A percentile compares a stretch with the other conserved stretches of the same genome.
Evolutionary conservation across 2,329 filamentous ascomycete species (phyloP).

Genomic region (Xylariales sp.): DNA sequence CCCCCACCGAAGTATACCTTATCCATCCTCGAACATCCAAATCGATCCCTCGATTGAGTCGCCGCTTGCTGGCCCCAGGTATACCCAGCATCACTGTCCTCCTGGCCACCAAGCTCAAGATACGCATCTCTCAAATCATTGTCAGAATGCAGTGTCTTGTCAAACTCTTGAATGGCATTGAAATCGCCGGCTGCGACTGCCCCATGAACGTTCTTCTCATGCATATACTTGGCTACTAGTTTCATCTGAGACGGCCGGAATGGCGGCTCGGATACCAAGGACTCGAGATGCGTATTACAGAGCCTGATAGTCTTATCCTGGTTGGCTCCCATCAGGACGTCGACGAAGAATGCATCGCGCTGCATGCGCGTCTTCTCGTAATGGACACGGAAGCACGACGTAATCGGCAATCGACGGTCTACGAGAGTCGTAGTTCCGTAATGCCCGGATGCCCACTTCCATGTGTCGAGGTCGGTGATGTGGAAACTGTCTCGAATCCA

Average conservation of each 20-base stretch:
- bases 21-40: conserved; percentile 48
- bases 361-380: conserved; percentile 40
- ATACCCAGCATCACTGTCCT: conserved; percentile 41
- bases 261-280: conserved; percentile 19
- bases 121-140: conserved; percentile 48
- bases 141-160: conserved; percentile 38
- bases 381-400: conserved; percentile 41
- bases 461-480: conserved; percentile 38
- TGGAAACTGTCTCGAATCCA: conserved; percentile 44
- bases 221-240: conserved; percentile 17
- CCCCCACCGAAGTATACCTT: conserved; percentile 40
- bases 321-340: conserved; percentile 26
- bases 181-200: conserved; percentile 48
- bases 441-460: conserved; percentile 34
- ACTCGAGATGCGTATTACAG: conserved; percentile 27
- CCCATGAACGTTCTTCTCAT: conserved; percentile 26
- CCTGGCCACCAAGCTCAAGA: conserved; percentile 41
- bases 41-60: conserved; percentile 31
- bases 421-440: conserved; percentile 50
- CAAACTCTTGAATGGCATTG: conserved; percentile 51
- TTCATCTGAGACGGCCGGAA: conserved; percentile 21
- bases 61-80: conserved; percentile 53
- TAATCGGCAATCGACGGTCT: conserved; percentile 36
- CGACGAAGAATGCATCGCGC: conserved; percentile 48
- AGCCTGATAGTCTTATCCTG: conserved; percentile 15